Base-by-base conservation (phyloP, 2,329 filamentous ascomycete species). In the Xylariaceae sp. region DNA sequence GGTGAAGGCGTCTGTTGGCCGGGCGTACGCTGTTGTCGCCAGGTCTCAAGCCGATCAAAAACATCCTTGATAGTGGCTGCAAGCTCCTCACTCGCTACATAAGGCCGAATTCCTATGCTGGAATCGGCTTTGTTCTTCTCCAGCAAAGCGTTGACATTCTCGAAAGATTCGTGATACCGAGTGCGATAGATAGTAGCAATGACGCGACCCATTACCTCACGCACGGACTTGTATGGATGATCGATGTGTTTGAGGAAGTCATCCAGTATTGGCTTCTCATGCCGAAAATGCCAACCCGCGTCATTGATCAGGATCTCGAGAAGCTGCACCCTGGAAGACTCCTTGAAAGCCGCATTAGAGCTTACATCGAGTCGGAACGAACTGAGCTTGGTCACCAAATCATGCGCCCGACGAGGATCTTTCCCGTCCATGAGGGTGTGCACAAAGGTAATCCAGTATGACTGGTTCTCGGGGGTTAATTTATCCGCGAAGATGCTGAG, bases 261-360 rank as follows among this genome's bases (percentile, higher is more conserved):
- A 39, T 95, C 81, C 5, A 96, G 78, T 54, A 99, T 93, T 0
- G 92, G 92, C 74, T 90, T 85, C 66, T 95, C 90, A 9, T 91
- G 80, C 63, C 91, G 91, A 80, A 97, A 99, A 73, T 99, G 94
- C 94, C 95, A 99, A 1, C 94, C 94, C 42, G 87, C 84, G 68
- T 96, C 92, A 50, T 87, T 86, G 60, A 99, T 89, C 63, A 90
- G 84, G 66, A 96, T 91, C 66, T 97, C 91, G 15, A 99, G 80
- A 35, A 99, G 78, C 65, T 94, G 88, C 13, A 99, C 90, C 77
- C 97, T 97, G 34, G 93, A 95, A 57, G 93, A 96, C 73, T 99
- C 95, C 73, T 99, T 99, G 82, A 99, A 99, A 0, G 94, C 94
- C 3, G 95, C 94, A 71, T 97, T 97, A 0, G 93, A 97, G 4